phyloP scores from a whole-genome alignment of 495 filamentous ascomycete genomes.

The Podospora didyma region DNA sequence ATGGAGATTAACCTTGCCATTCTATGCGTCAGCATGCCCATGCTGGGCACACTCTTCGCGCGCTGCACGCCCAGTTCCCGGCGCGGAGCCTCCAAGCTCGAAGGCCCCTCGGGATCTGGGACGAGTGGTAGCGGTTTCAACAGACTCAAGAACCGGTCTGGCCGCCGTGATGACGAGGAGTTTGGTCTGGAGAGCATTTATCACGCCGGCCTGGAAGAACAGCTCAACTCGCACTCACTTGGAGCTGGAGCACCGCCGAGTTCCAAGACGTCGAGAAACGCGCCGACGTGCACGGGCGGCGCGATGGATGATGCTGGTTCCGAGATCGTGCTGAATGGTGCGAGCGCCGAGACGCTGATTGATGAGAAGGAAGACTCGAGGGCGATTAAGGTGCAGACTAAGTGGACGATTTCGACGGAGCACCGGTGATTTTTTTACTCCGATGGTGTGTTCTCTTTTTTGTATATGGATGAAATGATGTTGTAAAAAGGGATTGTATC shows the following conservation, averaged over 20 bases:
- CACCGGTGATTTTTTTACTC: too few relatives aligned
- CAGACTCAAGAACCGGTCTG: slow-evolving; percentile 12
- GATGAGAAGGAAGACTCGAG: neutral
- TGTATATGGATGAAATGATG: too few relatives aligned
- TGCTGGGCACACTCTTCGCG: slow-evolving; percentile 16
- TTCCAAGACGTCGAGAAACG: too few relatives aligned
- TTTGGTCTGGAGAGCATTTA: too few relatives aligned
- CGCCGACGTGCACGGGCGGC: too few relatives aligned
- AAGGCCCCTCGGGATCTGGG: slow-evolving; percentile 6
- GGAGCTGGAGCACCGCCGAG: too few relatives aligned
- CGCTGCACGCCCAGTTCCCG: slow-evolving; percentile 10
- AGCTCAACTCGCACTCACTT: too few relatives aligned
- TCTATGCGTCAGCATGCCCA: slow-evolving; percentile 31
- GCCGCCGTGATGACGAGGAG: neutral
- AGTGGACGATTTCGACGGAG: slow-evolving; percentile 21
- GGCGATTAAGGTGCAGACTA: slow-evolving; percentile 18
- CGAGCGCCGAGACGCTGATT: neutral
- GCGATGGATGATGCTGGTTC: slow-evolving; percentile 15
- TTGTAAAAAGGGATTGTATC: too few relatives aligned
- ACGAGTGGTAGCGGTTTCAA: neutral
- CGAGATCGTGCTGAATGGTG: slow-evolving; percentile 8
- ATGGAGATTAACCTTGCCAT: slow-evolving; percentile 29
- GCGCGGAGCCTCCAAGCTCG: slow-evolving; percentile 16
- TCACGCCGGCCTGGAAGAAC: too few relatives aligned
- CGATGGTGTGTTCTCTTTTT: too few relatives aligned